These are phyloP conservation scores for Yarrowia porcina DNA, from an alignment of 805 yeast genomes.

Conservation along the genomic window DNA sequence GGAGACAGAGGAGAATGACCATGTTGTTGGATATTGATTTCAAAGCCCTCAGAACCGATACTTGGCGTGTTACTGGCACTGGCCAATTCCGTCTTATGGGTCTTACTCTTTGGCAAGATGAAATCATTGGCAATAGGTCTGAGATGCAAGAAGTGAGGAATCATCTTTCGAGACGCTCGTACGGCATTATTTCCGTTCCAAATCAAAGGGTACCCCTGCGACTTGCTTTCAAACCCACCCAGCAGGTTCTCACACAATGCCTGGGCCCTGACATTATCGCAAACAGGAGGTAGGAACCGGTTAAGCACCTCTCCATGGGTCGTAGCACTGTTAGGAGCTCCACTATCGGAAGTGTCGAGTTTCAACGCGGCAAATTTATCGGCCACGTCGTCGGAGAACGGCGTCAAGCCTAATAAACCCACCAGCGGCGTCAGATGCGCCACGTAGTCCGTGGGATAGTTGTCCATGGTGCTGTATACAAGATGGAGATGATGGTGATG, in stretches of 20 bases:
- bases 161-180: background rate
- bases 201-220: constrained; percentile 14
- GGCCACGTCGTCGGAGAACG: constrained; percentile 6
- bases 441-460: constrained; percentile 14
- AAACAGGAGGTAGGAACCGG: constrained; percentile 16
- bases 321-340: background rate
- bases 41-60: constrained; percentile 5
- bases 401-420: constrained; percentile 9
- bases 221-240: constrained; percentile 13
- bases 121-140: constrained; percentile 9
- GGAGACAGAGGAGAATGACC: constrained; percentile 14
- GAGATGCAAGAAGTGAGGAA: constrained; percentile 4
- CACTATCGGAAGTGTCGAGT: background rate
- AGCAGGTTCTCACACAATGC: constrained; percentile 9
- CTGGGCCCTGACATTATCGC: constrained; percentile 7
- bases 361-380: background rate
- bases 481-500: background rate
- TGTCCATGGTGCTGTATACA: background rate
- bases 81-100: background rate
- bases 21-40: constrained; percentile 11
- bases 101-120: background rate
- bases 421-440: constrained; percentile 14
- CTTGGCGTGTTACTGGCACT: background rate
- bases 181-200: constrained; percentile 20
- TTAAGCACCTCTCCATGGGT: constrained; percentile 18